phyloP scores from a whole-genome alignment of 495 filamentous ascomycete genomes.

The Penicillium flavigenum region DNA sequence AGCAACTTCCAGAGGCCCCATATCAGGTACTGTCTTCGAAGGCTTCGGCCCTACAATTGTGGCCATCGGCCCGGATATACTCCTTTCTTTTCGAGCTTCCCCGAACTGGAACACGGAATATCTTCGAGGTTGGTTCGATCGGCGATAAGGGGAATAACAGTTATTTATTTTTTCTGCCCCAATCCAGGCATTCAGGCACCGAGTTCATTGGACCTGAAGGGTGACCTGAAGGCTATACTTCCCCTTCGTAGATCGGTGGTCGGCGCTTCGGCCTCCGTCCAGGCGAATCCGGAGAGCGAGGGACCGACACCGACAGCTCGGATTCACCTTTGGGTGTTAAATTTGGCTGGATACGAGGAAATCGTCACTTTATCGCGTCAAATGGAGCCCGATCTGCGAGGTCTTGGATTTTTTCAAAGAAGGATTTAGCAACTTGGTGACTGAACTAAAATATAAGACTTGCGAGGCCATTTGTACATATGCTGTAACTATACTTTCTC shows the following conservation, averaged over 20 bases:
- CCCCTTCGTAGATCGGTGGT: slow-evolving; percentile 4
- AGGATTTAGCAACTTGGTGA: background rate
- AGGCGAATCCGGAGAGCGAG: background rate
- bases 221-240: too few relatives aligned
- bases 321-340: background rate
- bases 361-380: background rate
- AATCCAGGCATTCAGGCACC: too few relatives aligned
- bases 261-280: slow-evolving; percentile 19
- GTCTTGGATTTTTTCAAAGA: background rate
- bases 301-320: background rate
- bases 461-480: background rate
- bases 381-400: background rate
- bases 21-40: background rate
- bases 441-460: background rate
- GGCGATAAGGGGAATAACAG: too few relatives aligned
- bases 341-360: background rate
- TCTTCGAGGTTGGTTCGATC: too few relatives aligned
- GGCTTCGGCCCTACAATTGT: background rate
- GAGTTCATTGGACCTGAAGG: too few relatives aligned
- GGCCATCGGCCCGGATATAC: too few relatives aligned
- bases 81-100: too few relatives aligned
- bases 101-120: too few relatives aligned
- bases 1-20: too few relatives aligned
- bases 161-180: too few relatives aligned
- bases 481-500: background rate